Evolutionary conservation across 2,329 filamentous ascomycete species (phyloP).

Genomic region (Fusarium neocosmosporiellum): DNA sequence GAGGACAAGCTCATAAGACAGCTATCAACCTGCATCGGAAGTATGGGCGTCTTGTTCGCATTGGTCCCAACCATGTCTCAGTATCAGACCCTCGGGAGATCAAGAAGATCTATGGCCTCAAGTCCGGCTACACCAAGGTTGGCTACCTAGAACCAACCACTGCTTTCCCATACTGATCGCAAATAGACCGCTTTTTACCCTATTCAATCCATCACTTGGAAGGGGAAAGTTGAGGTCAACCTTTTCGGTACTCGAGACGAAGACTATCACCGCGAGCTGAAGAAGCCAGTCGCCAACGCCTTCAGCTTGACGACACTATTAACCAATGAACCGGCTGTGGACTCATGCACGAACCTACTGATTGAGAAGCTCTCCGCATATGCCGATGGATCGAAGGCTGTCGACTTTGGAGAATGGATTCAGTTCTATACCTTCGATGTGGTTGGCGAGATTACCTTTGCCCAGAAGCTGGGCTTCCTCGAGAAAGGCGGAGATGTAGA

Average conservation of each 20-base stretch:
- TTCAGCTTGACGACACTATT: not conserved
- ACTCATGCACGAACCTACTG: not conserved
- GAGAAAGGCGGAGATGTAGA: not conserved
- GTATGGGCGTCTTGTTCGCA: not conserved
- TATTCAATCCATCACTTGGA: not conserved
- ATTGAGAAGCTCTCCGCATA: not conserved
- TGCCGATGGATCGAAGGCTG: not conserved
- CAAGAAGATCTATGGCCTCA: slow-evolving; percentile 19
- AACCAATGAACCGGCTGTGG: not conserved
- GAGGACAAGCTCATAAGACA: not conserved
- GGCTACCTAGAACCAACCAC: too few relatives aligned
- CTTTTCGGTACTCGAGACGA: not conserved
- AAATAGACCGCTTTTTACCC: not conserved
- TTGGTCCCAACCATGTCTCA: slow-evolving; percentile 18
- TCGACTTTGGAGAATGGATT: not conserved
- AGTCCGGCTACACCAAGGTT: slow-evolving; percentile 22
- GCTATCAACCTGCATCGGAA: not conserved
- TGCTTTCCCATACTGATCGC: too few relatives aligned
- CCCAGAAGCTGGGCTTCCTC: not conserved
- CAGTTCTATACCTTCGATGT: not conserved
- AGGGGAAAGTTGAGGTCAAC: not conserved
- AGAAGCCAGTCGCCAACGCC: not conserved
- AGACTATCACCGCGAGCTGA: not conserved
- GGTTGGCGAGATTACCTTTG: not conserved
- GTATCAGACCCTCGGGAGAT: slow-evolving; percentile 18